Conservation (phyloP, 306 rosid species). For the Lotus japonicus region DNA sequence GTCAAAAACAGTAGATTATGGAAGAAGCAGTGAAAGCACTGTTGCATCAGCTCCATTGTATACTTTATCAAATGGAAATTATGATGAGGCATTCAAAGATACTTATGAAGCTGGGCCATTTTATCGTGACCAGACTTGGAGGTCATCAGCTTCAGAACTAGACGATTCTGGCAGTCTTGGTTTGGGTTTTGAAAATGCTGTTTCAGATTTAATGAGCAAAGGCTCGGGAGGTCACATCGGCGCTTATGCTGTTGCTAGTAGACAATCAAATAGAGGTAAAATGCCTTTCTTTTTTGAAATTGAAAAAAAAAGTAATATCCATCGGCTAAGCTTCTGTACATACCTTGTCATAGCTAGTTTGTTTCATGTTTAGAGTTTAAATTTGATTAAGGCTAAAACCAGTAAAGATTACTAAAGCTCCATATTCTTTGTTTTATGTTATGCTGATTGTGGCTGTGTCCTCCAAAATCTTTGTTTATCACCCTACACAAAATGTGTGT, state of each 20-base stretch:
- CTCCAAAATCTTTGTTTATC: too few relatives aligned
- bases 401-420: background rate
- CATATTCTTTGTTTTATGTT: background rate
- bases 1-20: conserved; percentile 50
- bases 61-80: conserved; percentile 40
- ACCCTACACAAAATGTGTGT: too few relatives aligned
- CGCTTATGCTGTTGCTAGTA: conserved; percentile 55
- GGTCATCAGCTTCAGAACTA: conserved; percentile 47
- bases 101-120: conserved; percentile 33
- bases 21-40: conserved; percentile 39
- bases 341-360: background rate
- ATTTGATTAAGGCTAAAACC: conserved; percentile 1
- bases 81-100: conserved; percentile 30
- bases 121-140: conserved; percentile 50
- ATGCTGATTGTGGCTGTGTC: background rate
- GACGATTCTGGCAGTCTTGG: conserved; percentile 59
- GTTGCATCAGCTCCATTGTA: conserved; percentile 36
- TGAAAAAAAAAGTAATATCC: background rate
- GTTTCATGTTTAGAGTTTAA: background rate
- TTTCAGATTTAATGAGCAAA: conserved; percentile 67
- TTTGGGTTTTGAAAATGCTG: conserved; percentile 60
- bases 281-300: background rate
- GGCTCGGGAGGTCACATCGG: conserved; percentile 59
- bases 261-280: conserved; percentile 76
- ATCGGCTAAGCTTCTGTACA: background rate